Evolutionary conservation across 2,329 filamentous ascomycete species (phyloP).

Genomic region (Calonectria honghensis): DNA sequence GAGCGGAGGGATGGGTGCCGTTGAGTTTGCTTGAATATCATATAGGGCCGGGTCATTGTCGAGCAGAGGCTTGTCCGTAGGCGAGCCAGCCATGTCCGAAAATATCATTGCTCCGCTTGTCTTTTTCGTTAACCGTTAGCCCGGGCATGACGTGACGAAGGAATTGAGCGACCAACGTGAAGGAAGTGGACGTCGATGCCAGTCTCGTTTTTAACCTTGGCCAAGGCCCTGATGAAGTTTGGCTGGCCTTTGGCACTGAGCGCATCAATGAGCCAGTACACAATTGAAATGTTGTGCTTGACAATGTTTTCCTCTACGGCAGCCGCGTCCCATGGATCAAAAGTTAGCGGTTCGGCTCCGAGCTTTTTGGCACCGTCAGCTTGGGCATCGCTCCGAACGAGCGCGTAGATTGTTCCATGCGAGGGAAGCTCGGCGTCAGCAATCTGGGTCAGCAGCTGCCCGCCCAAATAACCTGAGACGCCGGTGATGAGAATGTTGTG

Average conservation of each 20-base stretch:
- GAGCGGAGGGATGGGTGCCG: neutral
- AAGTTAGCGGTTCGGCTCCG: slow-evolving; percentile 63
- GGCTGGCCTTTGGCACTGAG: slow-evolving; percentile 57
- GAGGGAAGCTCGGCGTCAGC: slow-evolving; percentile 59
- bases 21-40: slow-evolving; percentile 16
- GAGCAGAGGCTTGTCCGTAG: slow-evolving; percentile 62
- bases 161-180: slow-evolving; percentile 27
- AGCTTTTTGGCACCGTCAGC: slow-evolving; percentile 66
- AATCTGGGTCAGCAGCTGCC: slow-evolving; percentile 64
- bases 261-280: slow-evolving; percentile 69
- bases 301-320: slow-evolving; percentile 62
- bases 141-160: neutral
- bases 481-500: slow-evolving; percentile 69
- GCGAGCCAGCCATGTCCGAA: slow-evolving; percentile 66
- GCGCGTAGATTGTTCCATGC: slow-evolving; percentile 66
- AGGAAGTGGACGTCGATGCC: slow-evolving; percentile 36
- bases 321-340: slow-evolving; percentile 61
- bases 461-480: slow-evolving; percentile 72
- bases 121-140: slow-evolving; percentile 45
- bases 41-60: slow-evolving; percentile 63
- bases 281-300: slow-evolving; percentile 66
- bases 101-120: slow-evolving; percentile 73
- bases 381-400: slow-evolving; percentile 68
- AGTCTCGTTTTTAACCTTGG: slow-evolving; percentile 61
- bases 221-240: slow-evolving; percentile 67